Evolutionary conservation across 1,284 basidiomycete genomes (phyloP).

Genomic region (Filobasidium uniguttulatum): DNA sequence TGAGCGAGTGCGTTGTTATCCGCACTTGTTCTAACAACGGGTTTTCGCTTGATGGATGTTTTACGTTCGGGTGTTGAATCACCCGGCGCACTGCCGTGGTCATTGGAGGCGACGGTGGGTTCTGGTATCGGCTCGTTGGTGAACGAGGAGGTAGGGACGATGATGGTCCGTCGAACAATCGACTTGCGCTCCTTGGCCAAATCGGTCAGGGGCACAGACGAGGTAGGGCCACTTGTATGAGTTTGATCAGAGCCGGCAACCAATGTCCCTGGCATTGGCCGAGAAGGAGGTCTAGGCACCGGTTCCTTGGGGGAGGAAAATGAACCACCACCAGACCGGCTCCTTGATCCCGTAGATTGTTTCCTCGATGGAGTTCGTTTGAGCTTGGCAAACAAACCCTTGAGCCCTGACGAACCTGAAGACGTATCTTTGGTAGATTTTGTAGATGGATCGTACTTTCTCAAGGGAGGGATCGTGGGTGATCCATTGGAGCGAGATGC

Average conservation of each 20-base stretch:
- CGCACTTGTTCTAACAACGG: not conserved
- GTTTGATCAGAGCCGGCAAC: not conserved
- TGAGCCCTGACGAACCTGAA: not conserved
- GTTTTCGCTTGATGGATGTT: not conserved
- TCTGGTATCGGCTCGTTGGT: not conserved
- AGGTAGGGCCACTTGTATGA: not conserved
- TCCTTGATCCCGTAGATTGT: not conserved
- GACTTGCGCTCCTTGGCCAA: not conserved
- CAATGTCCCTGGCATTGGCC: not conserved
- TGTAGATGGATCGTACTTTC: not conserved
- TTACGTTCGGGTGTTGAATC: slow-evolving; percentile 1
- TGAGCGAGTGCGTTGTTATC: not conserved
- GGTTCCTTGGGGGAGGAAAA: not conserved
- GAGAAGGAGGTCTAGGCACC: not conserved
- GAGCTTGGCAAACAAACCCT: slow-evolving; percentile 11
- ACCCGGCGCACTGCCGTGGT: not conserved
- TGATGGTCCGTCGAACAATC: slow-evolving; percentile 9
- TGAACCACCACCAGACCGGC: not conserved
- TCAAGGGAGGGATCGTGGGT: not conserved
- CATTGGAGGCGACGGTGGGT: not conserved
- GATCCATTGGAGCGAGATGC: not conserved
- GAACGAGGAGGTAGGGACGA: not conserved
- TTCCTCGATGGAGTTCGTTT: slow-evolving; percentile 11
- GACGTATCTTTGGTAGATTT: not conserved
- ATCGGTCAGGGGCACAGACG: not conserved